Evolutionary conservation across 2,329 filamentous ascomycete genomes (phyloP).

Genomic region (Fusarium secorum): DNA sequence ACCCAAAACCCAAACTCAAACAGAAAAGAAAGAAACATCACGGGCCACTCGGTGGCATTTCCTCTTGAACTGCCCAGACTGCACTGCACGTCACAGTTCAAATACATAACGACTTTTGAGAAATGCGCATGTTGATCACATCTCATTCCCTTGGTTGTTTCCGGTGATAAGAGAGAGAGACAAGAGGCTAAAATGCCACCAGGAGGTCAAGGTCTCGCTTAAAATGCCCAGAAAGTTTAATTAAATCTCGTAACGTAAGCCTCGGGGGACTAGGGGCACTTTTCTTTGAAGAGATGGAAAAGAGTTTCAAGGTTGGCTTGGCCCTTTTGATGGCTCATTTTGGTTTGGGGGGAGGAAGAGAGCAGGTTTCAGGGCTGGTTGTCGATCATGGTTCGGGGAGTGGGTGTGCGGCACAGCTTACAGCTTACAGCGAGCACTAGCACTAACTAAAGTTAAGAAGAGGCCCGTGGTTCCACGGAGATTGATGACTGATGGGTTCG

Average conservation of each 20-base stretch:
- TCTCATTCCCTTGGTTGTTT: constrained; percentile 17
- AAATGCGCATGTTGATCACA: not conserved
- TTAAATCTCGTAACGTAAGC: not conserved
- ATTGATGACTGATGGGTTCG: constrained; percentile 38
- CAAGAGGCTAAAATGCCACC: not conserved
- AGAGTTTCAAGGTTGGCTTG: not conserved
- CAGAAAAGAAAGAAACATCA: not conserved
- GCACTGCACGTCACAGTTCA: constrained; percentile 4
- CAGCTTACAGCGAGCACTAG: not conserved
- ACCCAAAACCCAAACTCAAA: not conserved
- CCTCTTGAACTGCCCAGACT: not conserved
- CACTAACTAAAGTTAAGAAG: not conserved
- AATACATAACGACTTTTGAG: constrained; percentile 6
- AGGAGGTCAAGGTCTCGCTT: constrained; percentile 3
- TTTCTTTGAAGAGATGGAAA: not conserved
- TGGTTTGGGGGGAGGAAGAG: not conserved
- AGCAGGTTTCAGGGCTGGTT: constrained; percentile 6
- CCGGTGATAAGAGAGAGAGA: not conserved
- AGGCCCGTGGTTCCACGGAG: constrained; percentile 18
- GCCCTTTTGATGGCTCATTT: not conserved
- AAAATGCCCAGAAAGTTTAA: constrained; percentile 2
- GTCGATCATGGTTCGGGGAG: constrained; percentile 38
- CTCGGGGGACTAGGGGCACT: not conserved
- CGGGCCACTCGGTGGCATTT: constrained; percentile 15
- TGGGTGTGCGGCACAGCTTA: constrained; percentile 25